Percentiles rank a stretch among this genome's conserved stretches.
phyloP scores from a whole-genome alignment of 2,329 filamentous ascomycete species.

The Sordariomycetes sp. region DNA sequence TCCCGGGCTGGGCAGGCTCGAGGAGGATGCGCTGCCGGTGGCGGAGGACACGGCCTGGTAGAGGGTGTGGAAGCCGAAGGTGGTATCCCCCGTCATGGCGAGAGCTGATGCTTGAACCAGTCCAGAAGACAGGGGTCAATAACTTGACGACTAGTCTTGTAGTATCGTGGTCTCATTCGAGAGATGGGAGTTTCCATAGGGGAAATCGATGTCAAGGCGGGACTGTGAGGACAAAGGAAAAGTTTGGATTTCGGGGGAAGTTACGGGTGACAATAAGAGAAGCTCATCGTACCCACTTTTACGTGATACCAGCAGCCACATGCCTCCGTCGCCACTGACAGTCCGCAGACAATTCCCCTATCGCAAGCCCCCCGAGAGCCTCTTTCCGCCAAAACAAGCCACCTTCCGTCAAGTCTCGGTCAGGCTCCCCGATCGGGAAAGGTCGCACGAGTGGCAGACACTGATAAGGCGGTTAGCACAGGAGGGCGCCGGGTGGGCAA shows the following conservation, averaged over 20 bases:
- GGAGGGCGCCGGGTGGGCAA: background rate
- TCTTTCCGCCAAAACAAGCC: background rate
- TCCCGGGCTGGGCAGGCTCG: background rate
- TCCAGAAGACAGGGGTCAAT: background rate
- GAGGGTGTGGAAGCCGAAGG: background rate
- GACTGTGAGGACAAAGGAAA: too few relatives aligned
- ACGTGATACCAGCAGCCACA: background rate
- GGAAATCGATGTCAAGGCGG: background rate
- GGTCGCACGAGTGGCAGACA: background rate
- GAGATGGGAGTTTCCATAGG: background rate
- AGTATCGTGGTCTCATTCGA: background rate
- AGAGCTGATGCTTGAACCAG: background rate
- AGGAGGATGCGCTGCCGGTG: background rate
- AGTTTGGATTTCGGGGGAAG: background rate
- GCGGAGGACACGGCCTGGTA: background rate
- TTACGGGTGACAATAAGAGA: background rate
- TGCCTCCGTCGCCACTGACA: background rate
- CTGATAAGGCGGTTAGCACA: background rate
- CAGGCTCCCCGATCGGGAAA: background rate
- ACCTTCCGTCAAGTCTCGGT: background rate
- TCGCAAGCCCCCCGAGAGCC: background rate
- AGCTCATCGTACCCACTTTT: background rate
- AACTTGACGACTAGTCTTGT: background rate
- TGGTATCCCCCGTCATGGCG: background rate
- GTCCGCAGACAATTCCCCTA: background rate